Evolutionary conservation across 2,329 filamentous ascomycete genomes (phyloP).

Genomic region (Epichloe uncinata): DNA sequence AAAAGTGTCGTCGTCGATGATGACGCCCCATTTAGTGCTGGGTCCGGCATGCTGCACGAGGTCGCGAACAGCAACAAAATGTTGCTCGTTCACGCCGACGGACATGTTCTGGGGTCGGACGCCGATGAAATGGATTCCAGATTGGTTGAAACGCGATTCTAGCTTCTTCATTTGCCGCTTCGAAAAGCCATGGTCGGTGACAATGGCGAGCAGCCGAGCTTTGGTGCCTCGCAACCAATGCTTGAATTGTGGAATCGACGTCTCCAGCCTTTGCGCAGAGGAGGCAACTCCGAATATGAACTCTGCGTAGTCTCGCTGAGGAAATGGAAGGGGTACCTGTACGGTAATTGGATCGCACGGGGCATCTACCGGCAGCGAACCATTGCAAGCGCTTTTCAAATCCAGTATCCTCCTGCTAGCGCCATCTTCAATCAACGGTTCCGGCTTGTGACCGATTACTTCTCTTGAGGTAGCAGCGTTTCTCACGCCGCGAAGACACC

Average conservation of each 20-base stretch:
- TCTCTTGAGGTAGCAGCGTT: slow-evolving; percentile 22
- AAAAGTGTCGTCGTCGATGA: slow-evolving; percentile 55
- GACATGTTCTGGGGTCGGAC: slow-evolving; percentile 19
- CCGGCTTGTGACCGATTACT: slow-evolving; percentile 23
- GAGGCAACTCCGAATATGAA: slow-evolving; percentile 47
- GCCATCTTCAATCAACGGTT: slow-evolving; percentile 21
- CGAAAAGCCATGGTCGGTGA: slow-evolving; percentile 25
- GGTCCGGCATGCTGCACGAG: slow-evolving; percentile 30
- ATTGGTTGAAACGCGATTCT: slow-evolving; percentile 15
- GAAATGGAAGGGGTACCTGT: slow-evolving; percentile 31
- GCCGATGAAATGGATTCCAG: slow-evolving; percentile 22
- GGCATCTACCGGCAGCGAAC: slow-evolving; percentile 1
- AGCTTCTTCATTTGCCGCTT: slow-evolving; percentile 14
- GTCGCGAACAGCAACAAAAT: slow-evolving; percentile 41
- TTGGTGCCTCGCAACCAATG: slow-evolving; percentile 42
- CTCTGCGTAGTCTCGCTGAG: slow-evolving; percentile 30
- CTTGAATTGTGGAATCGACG: slow-evolving; percentile 36
- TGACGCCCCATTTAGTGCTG: slow-evolving; percentile 38
- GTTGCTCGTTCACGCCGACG: slow-evolving; percentile 36
- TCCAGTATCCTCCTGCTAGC: slow-evolving; percentile 18
- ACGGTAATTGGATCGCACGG: slow-evolving; percentile 31
- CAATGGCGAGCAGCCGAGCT: slow-evolving; percentile 36
- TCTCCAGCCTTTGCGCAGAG: slow-evolving; percentile 32
- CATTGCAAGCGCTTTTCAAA: slow-evolving; percentile 14
- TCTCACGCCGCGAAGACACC: slow-evolving; percentile 27